Conservation (phyloP, 2,329 filamentous ascomycete species). For the Colletotrichum endophyticum region DNA sequence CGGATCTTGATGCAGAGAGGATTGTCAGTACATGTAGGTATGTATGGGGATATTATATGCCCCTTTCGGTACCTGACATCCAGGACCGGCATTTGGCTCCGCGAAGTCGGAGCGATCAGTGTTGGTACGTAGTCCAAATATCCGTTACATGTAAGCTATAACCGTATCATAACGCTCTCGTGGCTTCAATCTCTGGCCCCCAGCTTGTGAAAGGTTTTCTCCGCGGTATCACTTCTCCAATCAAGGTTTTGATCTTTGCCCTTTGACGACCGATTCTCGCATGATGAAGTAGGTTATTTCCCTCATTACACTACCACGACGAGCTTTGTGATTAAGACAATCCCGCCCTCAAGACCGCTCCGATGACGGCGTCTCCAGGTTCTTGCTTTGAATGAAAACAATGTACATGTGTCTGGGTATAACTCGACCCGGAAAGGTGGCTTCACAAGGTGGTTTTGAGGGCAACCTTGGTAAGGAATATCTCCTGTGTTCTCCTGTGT, state of each 20-base stretch:
- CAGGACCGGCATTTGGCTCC: not conserved
- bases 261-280: not conserved
- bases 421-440: not conserved
- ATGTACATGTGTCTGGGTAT: not conserved
- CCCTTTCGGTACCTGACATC: not conserved
- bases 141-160: not conserved
- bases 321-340: not conserved
- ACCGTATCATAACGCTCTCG: not conserved
- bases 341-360: not conserved
- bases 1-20: not conserved
- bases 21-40: not conserved
- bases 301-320: not conserved
- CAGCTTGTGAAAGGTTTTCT: not conserved
- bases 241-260: not conserved
- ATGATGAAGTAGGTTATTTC: not conserved
- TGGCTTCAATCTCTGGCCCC: not conserved
- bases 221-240: not conserved
- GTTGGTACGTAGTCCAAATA: not conserved
- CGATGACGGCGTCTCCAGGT: not conserved
- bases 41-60: not conserved
- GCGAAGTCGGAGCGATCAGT: not conserved
- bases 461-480: accelerated
- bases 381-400: not conserved
- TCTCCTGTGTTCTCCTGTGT: not conserved
- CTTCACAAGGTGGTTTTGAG: not conserved